These are phyloP conservation scores for Punica granatum DNA, from an alignment of 345 rosid species.

Conservation along the genomic window DNA sequence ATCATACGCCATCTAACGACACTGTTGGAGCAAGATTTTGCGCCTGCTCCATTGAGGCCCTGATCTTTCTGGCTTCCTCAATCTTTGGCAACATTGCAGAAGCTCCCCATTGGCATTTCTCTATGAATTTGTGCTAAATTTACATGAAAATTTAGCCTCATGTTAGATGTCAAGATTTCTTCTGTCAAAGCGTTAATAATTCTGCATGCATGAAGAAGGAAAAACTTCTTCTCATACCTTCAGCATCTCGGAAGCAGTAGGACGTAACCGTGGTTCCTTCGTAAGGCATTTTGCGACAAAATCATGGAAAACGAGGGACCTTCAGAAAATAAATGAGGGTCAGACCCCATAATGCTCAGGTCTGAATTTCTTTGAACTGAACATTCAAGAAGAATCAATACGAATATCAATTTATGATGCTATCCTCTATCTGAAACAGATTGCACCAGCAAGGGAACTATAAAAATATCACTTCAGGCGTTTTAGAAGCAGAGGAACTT, in stretches of 20 bases:
- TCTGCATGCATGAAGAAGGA: background rate
- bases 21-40: slow-evolving; percentile 38
- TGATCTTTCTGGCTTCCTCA: slow-evolving; percentile 74
- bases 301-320: slow-evolving; percentile 99
- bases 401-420: background rate
- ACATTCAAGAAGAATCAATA: background rate
- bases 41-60: slow-evolving; percentile 62
- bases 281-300: slow-evolving; percentile 95
- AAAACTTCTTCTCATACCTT: slow-evolving; percentile 46
- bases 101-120: slow-evolving; percentile 86
- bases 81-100: slow-evolving; percentile 86
- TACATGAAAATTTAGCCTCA: slow-evolving; percentile 15
- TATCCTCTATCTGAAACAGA: background rate
- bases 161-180: background rate
- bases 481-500: background rate
- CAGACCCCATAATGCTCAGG: background rate
- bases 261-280: slow-evolving; percentile 92
- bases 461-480: background rate
- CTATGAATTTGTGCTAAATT: slow-evolving; percentile 85
- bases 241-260: slow-evolving; percentile 92
- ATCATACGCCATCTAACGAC: slow-evolving; percentile 37
- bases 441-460: background rate
- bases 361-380: background rate
- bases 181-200: background rate
- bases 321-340: slow-evolving; percentile 22